Percentiles rank a stretch among this genome's conserved stretches.
phyloP scores from a whole-genome alignment of 1,284 basidiomycete genomes.

The Rhodotorula sp. region DNA sequence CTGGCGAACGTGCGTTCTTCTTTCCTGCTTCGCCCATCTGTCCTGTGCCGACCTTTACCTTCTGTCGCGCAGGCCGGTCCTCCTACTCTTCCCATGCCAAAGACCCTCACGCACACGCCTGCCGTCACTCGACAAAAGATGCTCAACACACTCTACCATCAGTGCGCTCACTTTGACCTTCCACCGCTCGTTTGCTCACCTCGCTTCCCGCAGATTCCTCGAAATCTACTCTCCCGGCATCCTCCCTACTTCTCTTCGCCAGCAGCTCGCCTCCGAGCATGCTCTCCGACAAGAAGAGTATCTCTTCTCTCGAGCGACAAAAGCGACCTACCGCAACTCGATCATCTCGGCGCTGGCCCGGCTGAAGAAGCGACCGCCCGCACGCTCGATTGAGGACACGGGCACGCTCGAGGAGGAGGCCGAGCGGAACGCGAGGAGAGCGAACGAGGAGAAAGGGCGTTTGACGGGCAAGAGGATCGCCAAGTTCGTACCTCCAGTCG shows the following conservation, averaged over 20 bases:
- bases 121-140: constrained; percentile 63
- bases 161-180: constrained; percentile 54
- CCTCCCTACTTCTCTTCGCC: constrained; percentile 33
- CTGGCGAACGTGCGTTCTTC: neutral
- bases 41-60: neutral
- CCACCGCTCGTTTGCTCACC: neutral
- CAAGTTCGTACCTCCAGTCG: constrained; percentile 53
- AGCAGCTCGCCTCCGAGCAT: constrained; percentile 55
- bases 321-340: constrained; percentile 74
- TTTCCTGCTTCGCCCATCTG: constrained; percentile 16
- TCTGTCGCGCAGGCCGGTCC: constrained; percentile 56
- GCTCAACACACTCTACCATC: constrained; percentile 59
- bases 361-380: constrained; percentile 67
- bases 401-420: constrained; percentile 74
- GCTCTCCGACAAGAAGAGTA: constrained; percentile 73
- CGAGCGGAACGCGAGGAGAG: constrained; percentile 3
- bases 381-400: constrained; percentile 70
- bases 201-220: constrained; percentile 25
- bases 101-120: constrained; percentile 64
- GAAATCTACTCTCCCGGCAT: constrained; percentile 34
- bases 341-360: constrained; percentile 69
- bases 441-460: constrained; percentile 25
- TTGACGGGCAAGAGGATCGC: constrained; percentile 45
- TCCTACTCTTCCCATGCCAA: constrained; percentile 64
- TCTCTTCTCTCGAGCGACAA: constrained; percentile 67